A percentile compares a stretch with the other conserved stretches of the same genome.
These are phyloP conservation scores for Ceratocystis harringtonii DNA, from an alignment of 2,329 filamentous ascomycete species.

Conservation along the genomic window DNA sequence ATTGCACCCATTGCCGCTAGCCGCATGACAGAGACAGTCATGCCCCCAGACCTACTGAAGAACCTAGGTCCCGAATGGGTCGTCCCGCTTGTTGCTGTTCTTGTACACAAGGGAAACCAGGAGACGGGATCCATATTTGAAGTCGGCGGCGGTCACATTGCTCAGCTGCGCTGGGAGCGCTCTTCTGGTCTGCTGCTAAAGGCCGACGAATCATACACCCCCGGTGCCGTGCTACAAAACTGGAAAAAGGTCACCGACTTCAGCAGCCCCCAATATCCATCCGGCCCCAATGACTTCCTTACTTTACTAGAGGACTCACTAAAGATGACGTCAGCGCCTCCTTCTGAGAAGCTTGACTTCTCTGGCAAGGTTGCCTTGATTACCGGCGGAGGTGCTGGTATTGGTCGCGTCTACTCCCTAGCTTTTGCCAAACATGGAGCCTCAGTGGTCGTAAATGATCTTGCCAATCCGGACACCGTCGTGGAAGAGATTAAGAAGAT, in stretches of 20 bases:
- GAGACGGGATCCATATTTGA: constrained; percentile 90
- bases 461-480: constrained; percentile 79
- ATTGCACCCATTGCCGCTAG: constrained; percentile 88
- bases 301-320: constrained; percentile 68
- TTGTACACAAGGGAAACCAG: constrained; percentile 74
- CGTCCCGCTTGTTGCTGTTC: constrained; percentile 75
- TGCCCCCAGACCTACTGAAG: constrained; percentile 83
- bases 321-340: constrained; percentile 57
- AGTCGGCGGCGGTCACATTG: constrained; percentile 78
- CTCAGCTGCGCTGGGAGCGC: constrained; percentile 92
- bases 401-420: constrained; percentile 79
- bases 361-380: constrained; percentile 73
- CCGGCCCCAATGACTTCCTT: constrained; percentile 77
- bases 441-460: constrained; percentile 83
- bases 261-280: constrained; percentile 66
- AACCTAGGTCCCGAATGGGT: constrained; percentile 87
- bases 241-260: constrained; percentile 85
- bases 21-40: constrained; percentile 87
- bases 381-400: constrained; percentile 77
- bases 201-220: constrained; percentile 75
- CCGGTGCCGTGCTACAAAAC: constrained; percentile 72
- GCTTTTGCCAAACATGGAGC: constrained; percentile 76
- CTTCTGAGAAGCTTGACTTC: constrained; percentile 63
- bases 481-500: constrained; percentile 83
- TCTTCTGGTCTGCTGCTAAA: constrained; percentile 78